These are phyloP conservation scores for Aspergillus fumigatus DNA, from an alignment of 2,329 filamentous ascomycete genomes.

Conservation along the genomic window DNA sequence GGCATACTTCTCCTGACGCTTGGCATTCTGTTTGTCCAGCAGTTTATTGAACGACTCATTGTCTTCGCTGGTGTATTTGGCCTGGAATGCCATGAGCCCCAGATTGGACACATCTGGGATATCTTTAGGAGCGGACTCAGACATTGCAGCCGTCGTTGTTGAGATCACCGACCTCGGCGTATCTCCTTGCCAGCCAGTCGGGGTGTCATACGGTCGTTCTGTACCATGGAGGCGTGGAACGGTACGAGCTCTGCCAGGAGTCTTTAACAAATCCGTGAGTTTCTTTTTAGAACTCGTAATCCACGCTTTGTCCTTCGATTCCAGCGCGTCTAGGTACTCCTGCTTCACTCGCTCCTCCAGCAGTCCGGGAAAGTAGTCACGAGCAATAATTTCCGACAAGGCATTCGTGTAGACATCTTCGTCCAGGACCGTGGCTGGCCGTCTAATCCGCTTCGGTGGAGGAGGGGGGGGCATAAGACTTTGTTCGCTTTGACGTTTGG, in stretches of 20 bases:
- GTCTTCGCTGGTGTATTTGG: conserved; percentile 94
- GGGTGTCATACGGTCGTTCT: conserved; percentile 22
- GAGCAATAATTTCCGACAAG: conserved; percentile 87
- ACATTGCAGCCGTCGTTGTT: conserved; percentile 22
- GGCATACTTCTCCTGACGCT: conserved; percentile 74
- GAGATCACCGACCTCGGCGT: conserved; percentile 63
- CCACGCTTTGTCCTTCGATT: conserved; percentile 80
- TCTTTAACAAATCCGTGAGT: conserved; percentile 70
- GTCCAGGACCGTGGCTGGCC: conserved; percentile 80
- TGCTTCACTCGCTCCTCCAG: conserved; percentile 80
- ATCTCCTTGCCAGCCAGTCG: conserved; percentile 59
- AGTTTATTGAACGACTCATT: conserved; percentile 95
- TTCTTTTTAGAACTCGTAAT: conserved; percentile 73
- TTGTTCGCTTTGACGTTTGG: conserved; percentile 32
- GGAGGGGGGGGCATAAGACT: conserved; percentile 87
- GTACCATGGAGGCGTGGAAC: conserved; percentile 42
- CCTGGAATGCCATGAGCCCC: conserved; percentile 79
- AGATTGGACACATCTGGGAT: conserved; percentile 66
- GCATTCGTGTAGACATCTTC: conserved; percentile 91
- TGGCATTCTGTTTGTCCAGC: conserved; percentile 84
- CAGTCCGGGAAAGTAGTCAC: conserved; percentile 94
- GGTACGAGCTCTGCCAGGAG: conserved; percentile 55
- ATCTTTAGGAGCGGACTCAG: conserved; percentile 39
- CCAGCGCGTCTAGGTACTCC: conserved; percentile 87
- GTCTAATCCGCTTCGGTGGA: conserved; percentile 80